Base-by-base conservation (phyloP, 352 stramenopile genomes). In the Albugo laibachii region DNA sequence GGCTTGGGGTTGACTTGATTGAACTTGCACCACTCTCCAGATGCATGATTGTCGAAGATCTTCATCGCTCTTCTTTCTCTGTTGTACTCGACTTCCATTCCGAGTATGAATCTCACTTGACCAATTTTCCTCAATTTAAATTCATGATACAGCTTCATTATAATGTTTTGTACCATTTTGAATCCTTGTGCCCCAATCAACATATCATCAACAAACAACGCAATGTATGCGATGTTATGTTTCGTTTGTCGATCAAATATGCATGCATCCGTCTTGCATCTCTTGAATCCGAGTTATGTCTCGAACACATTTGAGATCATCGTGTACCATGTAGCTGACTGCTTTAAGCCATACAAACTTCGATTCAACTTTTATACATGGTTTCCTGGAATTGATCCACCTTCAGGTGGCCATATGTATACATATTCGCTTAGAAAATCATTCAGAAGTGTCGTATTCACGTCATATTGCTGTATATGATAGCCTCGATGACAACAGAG, bases 311-410 rank as follows among this genome's bases (percentile, higher is more conserved):
- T 24, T 59, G 48, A 21, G 59, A 24, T 59, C 0, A 45, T 57
- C 37, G 52, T 56, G 18, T 63, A 45, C 55, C 52, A 66, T n/a
- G 55, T 52, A 5, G 52, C 52, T 2, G 47, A 52, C n/a, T 63
- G 41, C 34, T 56, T 54, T 6, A 57, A 24, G 0, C 51, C 58
- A 34, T 59, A 62, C 13, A 60, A 49, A 1, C 50, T 42, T 48
- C 58, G 56, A 18, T 52, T 19, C 5, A 59, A 13, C 21, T 37
- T 13, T 24, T 41, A 57, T 14, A 58, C 21, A 16, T 48, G 21
- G 27, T 55, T 48, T 13, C 53, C 21, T 1, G 39, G 48, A 8
- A 21, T 21, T 43, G 8, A 19, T 21, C 3, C 38, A 10, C 38
- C 38, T 21, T 43, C 8, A 3, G 38, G 38, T 21, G 19, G 16